Evolutionary conservation across 2,329 filamentous ascomycete species (phyloP).

Genomic region (Colletotrichum tofieldiae): DNA sequence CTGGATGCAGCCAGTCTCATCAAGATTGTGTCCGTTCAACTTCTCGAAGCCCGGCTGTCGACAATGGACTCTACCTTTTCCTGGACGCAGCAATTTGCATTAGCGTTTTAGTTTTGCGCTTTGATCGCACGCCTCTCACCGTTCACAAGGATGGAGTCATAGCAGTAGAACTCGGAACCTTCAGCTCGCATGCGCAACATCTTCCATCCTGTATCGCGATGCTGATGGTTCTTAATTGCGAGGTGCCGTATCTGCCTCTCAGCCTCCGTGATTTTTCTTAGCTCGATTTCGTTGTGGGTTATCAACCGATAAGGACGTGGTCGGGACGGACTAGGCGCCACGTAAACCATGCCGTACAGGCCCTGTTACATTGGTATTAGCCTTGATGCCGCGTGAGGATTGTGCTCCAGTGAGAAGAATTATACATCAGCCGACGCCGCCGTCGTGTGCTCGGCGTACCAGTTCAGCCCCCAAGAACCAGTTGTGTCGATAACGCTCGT

Average conservation of each 20-base stretch:
- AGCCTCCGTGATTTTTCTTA: constrained; percentile 32
- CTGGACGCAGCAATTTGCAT: constrained; percentile 11
- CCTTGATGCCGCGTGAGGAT: background rate
- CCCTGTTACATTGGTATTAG: constrained; percentile 13
- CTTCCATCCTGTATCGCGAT: constrained; percentile 40
- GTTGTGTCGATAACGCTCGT: constrained; percentile 31
- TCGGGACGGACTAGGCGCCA: constrained; percentile 27
- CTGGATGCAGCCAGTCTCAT: constrained; percentile 37
- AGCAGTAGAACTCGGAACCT: constrained; percentile 44
- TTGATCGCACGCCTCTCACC: constrained; percentile 23
- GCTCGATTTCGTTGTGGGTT: constrained; percentile 21
- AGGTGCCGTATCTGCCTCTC: constrained; percentile 31
- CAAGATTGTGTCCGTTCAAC: constrained; percentile 15
- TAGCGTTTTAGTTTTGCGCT: background rate
- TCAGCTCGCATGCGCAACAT: constrained; percentile 37
- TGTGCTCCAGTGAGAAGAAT: background rate
- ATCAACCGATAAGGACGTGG: constrained; percentile 32
- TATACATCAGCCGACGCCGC: constrained; percentile 33
- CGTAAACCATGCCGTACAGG: constrained; percentile 39
- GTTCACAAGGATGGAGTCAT: constrained; percentile 47
- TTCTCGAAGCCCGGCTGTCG: constrained; percentile 35
- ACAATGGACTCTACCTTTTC: constrained; percentile 47
- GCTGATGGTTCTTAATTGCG: constrained; percentile 38
- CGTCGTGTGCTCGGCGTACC: constrained; percentile 35
- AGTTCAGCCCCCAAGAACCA: constrained; percentile 35